Evolutionary conservation across 192 early-diverging fungal species (phyloP).

Genomic region (Gonapodya prolifera): DNA sequence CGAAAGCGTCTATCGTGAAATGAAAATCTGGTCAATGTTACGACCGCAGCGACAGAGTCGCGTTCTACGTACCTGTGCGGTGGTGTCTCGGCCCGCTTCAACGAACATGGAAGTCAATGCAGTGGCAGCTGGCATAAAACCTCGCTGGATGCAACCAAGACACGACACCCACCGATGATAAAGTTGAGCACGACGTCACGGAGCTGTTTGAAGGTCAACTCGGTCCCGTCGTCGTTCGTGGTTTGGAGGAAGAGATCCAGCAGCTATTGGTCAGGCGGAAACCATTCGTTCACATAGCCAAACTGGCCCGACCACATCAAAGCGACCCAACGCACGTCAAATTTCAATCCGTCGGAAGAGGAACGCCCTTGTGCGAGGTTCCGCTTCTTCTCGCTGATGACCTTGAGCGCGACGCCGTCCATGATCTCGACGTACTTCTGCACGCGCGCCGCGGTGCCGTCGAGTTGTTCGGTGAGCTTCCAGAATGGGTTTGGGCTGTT

Average conservation of each 20-base stretch:
- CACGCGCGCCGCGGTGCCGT: not conserved
- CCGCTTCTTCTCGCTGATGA: not conserved
- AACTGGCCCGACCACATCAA: too few species aligned
- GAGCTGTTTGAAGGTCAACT: conserved; percentile 21
- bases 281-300: too few species aligned
- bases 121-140: too few species aligned
- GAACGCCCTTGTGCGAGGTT: not conserved
- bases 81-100: conserved; percentile 37
- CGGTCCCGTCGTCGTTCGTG: conserved; percentile 22
- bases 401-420: not conserved
- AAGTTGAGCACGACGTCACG: conserved; percentile 34
- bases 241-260: conserved; percentile 26
- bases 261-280: not conserved
- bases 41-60: conserved; percentile 30
- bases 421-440: not conserved
- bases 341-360: not conserved
- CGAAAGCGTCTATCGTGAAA: conserved; percentile 24
- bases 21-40: not conserved
- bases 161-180: conserved; percentile 9
- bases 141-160: too few species aligned
- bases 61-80: conserved; percentile 36
- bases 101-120: too few species aligned
- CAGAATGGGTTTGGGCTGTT: not conserved
- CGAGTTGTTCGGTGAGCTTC: conserved; percentile 1
- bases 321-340: not conserved